phyloP scores from a whole-genome alignment of 305 asterid species.

The Striga hermonthica region DNA sequence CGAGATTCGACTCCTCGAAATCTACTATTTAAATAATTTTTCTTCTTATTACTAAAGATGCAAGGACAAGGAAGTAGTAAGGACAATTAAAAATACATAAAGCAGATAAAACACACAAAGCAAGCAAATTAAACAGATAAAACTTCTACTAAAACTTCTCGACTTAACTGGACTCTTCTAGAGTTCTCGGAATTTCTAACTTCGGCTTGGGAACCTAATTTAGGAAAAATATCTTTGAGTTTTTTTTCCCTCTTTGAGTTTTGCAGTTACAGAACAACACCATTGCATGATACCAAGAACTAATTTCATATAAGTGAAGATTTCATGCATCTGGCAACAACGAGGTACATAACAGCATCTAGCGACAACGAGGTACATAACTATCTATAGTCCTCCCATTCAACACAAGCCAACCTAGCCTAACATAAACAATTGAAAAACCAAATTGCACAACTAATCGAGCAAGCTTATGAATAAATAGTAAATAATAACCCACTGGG shows the following conservation, averaged over 20 bases:
- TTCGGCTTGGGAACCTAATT: constrained; percentile 15
- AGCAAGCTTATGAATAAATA: constrained; percentile 1
- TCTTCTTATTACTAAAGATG: no score
- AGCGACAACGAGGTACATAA: constrained; percentile 18
- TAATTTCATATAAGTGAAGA: constrained; percentile 16
- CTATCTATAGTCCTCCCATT: constrained; percentile 20
- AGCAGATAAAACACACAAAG: no score
- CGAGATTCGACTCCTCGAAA: no score
- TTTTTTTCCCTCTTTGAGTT: constrained; percentile 1
- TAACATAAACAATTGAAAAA: constrained; percentile 2
- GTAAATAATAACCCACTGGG: constrained; percentile 6
- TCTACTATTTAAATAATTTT: no score
- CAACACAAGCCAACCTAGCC: no score
- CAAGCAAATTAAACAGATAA: no score
- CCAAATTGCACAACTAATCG: constrained; percentile 17
- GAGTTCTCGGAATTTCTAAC: constrained; percentile 17
- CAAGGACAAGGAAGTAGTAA: no score
- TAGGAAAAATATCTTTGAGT: not conserved
- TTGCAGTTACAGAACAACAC: not conserved
- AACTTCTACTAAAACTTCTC: no score
- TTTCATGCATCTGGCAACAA: not conserved
- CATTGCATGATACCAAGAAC: constrained; percentile 21
- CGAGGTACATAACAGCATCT: no score
- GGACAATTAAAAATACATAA: no score
- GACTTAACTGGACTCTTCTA: no score